phyloP scores from a whole-genome alignment of 2,329 filamentous ascomycete genomes.

The Leptosphaerulina australis region DNA sequence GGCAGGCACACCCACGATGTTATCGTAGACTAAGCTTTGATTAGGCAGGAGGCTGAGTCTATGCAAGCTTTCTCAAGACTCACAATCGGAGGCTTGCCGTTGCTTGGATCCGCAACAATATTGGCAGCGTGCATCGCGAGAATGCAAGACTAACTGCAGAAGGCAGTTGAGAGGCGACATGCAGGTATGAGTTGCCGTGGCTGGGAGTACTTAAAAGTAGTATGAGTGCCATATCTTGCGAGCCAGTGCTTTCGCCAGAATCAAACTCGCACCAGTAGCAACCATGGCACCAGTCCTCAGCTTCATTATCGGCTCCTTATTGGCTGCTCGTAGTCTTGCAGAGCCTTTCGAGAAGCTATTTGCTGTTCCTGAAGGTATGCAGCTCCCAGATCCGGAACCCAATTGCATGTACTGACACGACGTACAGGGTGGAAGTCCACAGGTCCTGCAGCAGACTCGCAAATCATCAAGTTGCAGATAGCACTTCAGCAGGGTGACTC shows the following conservation, averaged over 20 bases:
- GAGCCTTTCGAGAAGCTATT: conserved; percentile 37
- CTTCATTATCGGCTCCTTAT: conserved; percentile 32
- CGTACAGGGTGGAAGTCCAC: conserved; percentile 33
- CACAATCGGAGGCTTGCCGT: conserved; percentile 11
- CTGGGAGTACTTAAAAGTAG: conserved; percentile 7
- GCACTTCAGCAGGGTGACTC: conserved; percentile 38
- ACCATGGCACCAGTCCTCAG: conserved; percentile 33
- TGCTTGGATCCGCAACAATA: conserved; percentile 8
- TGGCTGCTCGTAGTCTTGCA: conserved; percentile 30
- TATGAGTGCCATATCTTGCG: not conserved
- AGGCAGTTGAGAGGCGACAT: conserved; percentile 14
- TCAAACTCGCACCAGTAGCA: conserved; percentile 19
- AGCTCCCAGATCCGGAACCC: no score
- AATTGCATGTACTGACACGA: not conserved
- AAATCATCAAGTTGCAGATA: conserved; percentile 39
- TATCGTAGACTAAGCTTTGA: conserved; percentile 10
- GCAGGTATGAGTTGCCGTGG: not conserved
- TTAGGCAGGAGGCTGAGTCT: conserved; percentile 13
- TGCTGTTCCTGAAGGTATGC: conserved; percentile 29
- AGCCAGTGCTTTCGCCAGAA: conserved; percentile 19
- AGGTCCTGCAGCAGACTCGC: conserved; percentile 24
- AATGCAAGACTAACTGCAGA: conserved; percentile 9
- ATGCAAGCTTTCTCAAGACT: conserved; percentile 15
- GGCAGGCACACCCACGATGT: conserved; percentile 5
- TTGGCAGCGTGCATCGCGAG: conserved; percentile 9